These are phyloP conservation scores for Camelina neglecta DNA, from an alignment of 345 rosid species.

Conservation along the genomic window DNA sequence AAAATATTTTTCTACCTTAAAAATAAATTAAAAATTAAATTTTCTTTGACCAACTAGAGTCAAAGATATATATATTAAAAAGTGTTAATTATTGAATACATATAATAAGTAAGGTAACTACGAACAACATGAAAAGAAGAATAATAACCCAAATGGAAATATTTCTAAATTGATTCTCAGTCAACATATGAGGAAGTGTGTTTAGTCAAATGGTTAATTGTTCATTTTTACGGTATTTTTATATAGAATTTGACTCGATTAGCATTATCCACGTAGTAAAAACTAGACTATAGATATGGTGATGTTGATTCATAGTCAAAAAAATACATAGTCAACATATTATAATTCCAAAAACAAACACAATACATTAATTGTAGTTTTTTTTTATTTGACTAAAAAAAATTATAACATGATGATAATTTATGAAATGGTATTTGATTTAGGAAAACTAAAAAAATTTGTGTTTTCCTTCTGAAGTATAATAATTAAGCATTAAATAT, in stretches of 20 bases:
- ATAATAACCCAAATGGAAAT: neutral
- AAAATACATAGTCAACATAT: neutral
- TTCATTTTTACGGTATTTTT: too few relatives aligned
- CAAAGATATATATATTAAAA: constrained; percentile 25
- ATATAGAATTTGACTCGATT: too few relatives aligned
- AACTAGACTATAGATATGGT: too few relatives aligned
- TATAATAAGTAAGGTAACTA: neutral
- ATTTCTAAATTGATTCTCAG: neutral
- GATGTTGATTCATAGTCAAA: too few relatives aligned
- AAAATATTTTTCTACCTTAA: neutral
- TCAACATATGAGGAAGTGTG: neutral
- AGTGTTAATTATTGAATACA: neutral
- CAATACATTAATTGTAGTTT: neutral
- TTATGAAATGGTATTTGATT: neutral
- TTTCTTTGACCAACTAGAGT: constrained; percentile 19
- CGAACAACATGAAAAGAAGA: neutral
- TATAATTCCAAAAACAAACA: neutral
- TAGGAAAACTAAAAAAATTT: neutral
- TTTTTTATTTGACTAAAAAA: neutral
- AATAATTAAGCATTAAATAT: neutral
- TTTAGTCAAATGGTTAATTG: too few relatives aligned
- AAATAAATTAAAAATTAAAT: neutral
- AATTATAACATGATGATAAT: neutral
- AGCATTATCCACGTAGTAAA: too few relatives aligned
- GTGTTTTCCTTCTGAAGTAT: neutral